Conservation (phyloP, 306 rosid genomes). For the Sphenostylis stenocarpa region DNA sequence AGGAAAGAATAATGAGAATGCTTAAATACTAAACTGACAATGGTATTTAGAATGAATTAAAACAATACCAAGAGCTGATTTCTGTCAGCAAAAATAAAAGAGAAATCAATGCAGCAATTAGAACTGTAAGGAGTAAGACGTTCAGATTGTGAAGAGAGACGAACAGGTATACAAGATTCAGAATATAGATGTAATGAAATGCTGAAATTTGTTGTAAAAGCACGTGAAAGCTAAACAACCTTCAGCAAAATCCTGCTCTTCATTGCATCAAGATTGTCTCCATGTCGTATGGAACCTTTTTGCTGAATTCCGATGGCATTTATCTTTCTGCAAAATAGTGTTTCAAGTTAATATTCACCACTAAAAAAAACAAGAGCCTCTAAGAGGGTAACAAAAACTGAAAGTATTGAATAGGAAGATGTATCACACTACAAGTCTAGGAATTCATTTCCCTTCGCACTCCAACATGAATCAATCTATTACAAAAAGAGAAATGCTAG, state of each 20-base stretch:
- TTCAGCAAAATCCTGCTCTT: constrained; percentile 32
- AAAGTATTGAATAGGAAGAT: not conserved
- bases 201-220: not conserved
- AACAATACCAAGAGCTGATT: not conserved
- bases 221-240: constrained; percentile 35
- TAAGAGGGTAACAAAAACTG: constrained; percentile 22
- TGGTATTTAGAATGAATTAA: not conserved
- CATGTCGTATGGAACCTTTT: not conserved
- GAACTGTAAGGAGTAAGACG: not conserved
- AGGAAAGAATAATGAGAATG: not conserved
- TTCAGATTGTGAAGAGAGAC: not conserved
- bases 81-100: not conserved
- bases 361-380: constrained; percentile 5
- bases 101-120: not conserved
- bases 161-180: not conserved
- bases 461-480: not conserved
- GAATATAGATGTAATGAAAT: not conserved
- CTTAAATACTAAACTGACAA: constrained; percentile 10
- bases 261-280: constrained; percentile 27
- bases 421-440: not conserved
- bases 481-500: not conserved
- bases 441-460: not conserved
- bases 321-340: constrained; percentile 31
- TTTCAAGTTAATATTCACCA: constrained; percentile 21
- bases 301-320: constrained; percentile 18